These are phyloP conservation scores for Leishmania guyanensis DNA, from an alignment of 208 protist genomes.

Conservation along the genomic window DNA sequence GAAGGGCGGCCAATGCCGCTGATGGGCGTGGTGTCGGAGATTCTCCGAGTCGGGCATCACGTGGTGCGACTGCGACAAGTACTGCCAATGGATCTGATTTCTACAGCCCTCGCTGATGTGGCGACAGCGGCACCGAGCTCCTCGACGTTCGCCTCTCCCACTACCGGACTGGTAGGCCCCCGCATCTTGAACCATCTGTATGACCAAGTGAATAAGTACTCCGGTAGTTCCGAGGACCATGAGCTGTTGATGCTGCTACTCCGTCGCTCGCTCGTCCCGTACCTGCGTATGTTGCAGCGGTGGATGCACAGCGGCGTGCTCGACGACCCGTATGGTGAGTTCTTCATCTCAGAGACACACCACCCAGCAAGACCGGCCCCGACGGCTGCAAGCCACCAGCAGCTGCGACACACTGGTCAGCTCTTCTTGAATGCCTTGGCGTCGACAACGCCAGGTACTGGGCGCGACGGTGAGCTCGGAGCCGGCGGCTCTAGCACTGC, in stretches of 20 bases:
- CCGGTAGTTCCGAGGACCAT: conserved; percentile 78
- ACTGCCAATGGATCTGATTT: conserved; percentile 74
- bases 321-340: conserved; percentile 83
- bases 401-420: conserved; percentile 33
- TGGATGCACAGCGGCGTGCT: conserved; percentile 87
- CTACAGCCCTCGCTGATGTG: conserved; percentile 28
- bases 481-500: conserved; percentile 1
- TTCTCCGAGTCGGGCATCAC: conserved; percentile 82
- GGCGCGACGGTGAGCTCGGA: neutral
- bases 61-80: conserved; percentile 81
- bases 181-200: conserved; percentile 81
- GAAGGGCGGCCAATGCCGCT: conserved; percentile 68
- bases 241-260: conserved; percentile 72
- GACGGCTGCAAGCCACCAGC: conserved; percentile 20
- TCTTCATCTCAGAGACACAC: conserved; percentile 77
- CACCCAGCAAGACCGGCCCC: conserved; percentile 14
- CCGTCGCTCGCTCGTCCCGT: conserved; percentile 75
- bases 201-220: conserved; percentile 60
- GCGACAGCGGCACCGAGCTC: conserved; percentile 11
- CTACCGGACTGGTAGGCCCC: conserved; percentile 47
- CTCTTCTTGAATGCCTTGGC: conserved; percentile 31
- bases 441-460: conserved; percentile 1
- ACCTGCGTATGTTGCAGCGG: conserved; percentile 74
- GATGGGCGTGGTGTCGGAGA: conserved; percentile 83
- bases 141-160: neutral